Evolutionary conservation across 1,284 basidiomycete species (phyloP), one percentile per base, ranked within the genome.

Genomic region (Stygiomarasmius scandens): DNA sequence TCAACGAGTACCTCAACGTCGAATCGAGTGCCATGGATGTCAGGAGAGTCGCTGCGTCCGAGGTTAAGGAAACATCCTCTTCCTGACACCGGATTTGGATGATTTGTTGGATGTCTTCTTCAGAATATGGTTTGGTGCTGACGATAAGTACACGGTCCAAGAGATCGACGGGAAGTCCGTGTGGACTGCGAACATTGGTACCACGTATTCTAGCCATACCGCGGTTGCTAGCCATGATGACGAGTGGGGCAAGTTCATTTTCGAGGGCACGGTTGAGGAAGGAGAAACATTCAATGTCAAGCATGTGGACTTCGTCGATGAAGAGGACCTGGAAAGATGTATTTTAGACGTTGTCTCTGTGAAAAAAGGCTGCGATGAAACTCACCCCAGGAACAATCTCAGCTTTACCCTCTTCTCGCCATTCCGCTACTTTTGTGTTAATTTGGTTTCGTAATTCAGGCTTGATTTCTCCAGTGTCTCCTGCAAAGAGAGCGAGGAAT

Each of bases 211-310:
- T 85, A 8, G 95, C 88, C 83, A 96, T 94, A 12, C 96, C 96
- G 19, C 96, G 84, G 74, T 99, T 99, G 43, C 93, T 95, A 1
- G 96, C 96, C 96, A 99, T 98, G 69, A 99, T 95, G 44, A 99
- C 96, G 52, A 99, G 79, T 0, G 96, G 96, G 1, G 96, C 89
- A 3, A 98, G 81, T 63, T 97, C 96, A 62, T 89, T 90, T 71
- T 99, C 96, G 49, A 99, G 81, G 4, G 96, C 96, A 45, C 96
- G 87, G 74, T 99, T 99, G 61, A 99, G 80, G 83, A 96, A 99
- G 8, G 95, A 97, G 81, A 98, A 98, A 72, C 96, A 99, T 74
- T 99, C 96, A 63, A 99, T 97, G 73, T 99, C 96, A 62, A 99
- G 88, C 96, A 99, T 99, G 80, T 99, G 97, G 16, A 98, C 95